Percentiles rank a stretch among this genome's conserved stretches.
Evolutionary conservation across 768 basidiomycete species (phyloP).

Genomic region (Dioszegia aurantiaca): DNA sequence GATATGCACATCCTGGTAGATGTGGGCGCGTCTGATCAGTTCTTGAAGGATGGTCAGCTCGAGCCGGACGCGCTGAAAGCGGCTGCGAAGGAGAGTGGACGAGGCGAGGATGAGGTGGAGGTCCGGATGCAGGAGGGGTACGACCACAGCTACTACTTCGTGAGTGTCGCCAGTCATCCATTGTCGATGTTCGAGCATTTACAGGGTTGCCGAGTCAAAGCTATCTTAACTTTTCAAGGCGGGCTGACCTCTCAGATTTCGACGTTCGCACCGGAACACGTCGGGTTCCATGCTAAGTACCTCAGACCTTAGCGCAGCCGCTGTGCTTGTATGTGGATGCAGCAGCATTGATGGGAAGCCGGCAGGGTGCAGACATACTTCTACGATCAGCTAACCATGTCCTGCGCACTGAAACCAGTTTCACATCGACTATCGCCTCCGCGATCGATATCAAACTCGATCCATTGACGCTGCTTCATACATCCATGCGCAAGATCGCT

Average conservation of each 20-base stretch:
- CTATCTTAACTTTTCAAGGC: too few relatives aligned
- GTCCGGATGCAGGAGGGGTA: constrained; percentile 79
- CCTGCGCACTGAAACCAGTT: too few relatives aligned
- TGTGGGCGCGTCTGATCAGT: constrained; percentile 68
- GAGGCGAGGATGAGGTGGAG: constrained; percentile 70
- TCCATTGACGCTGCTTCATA: too few relatives aligned
- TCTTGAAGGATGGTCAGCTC: constrained; percentile 80
- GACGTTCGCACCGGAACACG: constrained; percentile 82
- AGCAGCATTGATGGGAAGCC: background rate
- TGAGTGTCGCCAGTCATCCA: constrained; percentile 48
- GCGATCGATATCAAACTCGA: too few relatives aligned
- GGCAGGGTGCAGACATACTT: too few relatives aligned
- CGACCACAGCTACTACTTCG: constrained; percentile 77
- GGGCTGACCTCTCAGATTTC: constrained; percentile 64
- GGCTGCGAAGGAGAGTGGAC: constrained; percentile 70
- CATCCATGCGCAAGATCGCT: too few relatives aligned
- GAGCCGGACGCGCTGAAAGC: constrained; percentile 83
- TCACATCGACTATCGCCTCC: too few relatives aligned
- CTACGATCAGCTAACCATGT: too few relatives aligned
- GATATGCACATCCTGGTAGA: constrained; percentile 79
- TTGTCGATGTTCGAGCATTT: too few relatives aligned
- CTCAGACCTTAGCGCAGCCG: constrained; percentile 81
- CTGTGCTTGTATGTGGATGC: too few relatives aligned
- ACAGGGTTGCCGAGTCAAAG: too few relatives aligned
- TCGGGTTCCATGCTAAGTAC: constrained; percentile 86